phyloP scores from a whole-genome alignment of 1,139 yeast species.

The Scheffersomyces lignicola region DNA sequence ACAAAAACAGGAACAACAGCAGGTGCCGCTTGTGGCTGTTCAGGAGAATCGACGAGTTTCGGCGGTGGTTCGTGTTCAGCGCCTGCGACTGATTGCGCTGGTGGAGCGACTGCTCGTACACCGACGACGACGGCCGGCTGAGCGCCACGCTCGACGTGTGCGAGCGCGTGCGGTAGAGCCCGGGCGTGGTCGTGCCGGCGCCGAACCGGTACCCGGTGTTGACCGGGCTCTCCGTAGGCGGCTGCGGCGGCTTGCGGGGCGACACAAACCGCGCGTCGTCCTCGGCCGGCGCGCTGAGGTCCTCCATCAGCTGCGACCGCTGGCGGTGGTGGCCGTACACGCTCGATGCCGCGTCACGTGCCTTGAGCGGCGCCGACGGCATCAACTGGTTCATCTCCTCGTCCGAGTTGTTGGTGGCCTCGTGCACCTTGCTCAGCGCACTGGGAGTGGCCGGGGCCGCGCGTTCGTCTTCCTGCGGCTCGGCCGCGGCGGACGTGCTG shows the following conservation, averaged over 20 bases:
- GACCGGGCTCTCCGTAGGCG: slow-evolving; percentile 20
- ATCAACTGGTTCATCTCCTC: slow-evolving; percentile 12
- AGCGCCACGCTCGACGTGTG: slow-evolving; percentile 21
- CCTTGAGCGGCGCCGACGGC: slow-evolving; percentile 15
- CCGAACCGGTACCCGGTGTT: slow-evolving; percentile 27
- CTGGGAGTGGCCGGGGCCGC: slow-evolving; percentile 12
- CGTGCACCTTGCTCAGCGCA: slow-evolving; percentile 4
- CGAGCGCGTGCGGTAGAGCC: slow-evolving; percentile 25
- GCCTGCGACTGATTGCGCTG: slow-evolving; percentile 26
- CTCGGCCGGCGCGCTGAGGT: slow-evolving; percentile 21
- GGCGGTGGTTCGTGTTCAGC: slow-evolving; percentile 23
- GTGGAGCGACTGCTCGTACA: slow-evolving; percentile 40
- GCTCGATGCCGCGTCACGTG: slow-evolving; percentile 3
- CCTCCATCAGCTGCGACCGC: slow-evolving; percentile 47
- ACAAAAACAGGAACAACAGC: slow-evolving; percentile 46
- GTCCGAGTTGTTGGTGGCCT: slow-evolving; percentile 2
- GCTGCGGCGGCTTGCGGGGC: slow-evolving; percentile 61
- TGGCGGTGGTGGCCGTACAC: slow-evolving; percentile 17
- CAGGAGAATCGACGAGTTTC: slow-evolving; percentile 32
- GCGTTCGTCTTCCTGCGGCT: neutral
- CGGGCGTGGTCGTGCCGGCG: slow-evolving; percentile 11
- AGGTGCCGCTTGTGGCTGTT: slow-evolving; percentile 41
- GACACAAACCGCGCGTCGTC: slow-evolving; percentile 42
- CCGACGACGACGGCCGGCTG: slow-evolving; percentile 44
- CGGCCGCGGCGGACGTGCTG: neutral